A percentile compares a stretch with the other conserved stretches of the same genome.
Conservation (phyloP, 2,329 filamentous ascomycete species). For the Alternaria burnsii region DNA sequence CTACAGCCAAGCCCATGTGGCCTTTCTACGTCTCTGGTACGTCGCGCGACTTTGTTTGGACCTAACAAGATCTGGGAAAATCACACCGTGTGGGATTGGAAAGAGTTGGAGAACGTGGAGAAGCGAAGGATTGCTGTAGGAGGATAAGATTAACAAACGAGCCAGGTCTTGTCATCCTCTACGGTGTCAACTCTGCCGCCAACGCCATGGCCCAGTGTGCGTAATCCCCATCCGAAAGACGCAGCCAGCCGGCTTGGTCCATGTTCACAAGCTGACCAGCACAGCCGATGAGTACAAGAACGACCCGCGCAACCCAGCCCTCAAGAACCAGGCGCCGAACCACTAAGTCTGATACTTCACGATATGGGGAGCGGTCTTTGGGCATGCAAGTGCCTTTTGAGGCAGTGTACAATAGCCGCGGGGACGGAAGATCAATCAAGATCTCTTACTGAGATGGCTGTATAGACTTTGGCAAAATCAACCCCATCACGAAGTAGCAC, state of each 20-base stretch:
- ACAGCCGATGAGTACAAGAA: slow-evolving; percentile 95
- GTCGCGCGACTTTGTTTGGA: slow-evolving; percentile 49
- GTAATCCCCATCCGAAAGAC: slow-evolving; percentile 44
- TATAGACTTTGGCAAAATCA: slow-evolving; percentile 44
- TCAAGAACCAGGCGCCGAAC: slow-evolving; percentile 44
- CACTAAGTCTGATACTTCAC: slow-evolving; percentile 38
- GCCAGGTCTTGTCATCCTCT: slow-evolving; percentile 82
- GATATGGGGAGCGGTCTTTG: slow-evolving; percentile 23
- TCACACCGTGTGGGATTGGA: slow-evolving; percentile 14
- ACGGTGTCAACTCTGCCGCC: slow-evolving; percentile 88
- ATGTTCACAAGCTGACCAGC: slow-evolving; percentile 29
- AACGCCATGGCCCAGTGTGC: slow-evolving; percentile 80
- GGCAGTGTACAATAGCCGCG: slow-evolving; percentile 50
- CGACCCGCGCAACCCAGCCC: slow-evolving; percentile 83
- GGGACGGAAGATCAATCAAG: slow-evolving; percentile 20
- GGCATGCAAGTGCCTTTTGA: slow-evolving; percentile 30
- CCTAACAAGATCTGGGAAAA: neutral
- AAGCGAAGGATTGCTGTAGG: neutral
- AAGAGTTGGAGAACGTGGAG: slow-evolving; percentile 13
- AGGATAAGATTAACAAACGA: slow-evolving; percentile 27
- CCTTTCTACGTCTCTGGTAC: slow-evolving; percentile 96
- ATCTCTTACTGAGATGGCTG: slow-evolving; percentile 34
- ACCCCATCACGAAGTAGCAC: slow-evolving; percentile 16
- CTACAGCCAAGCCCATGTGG: slow-evolving; percentile 83
- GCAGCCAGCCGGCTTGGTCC: neutral